Base-by-base conservation (phyloP, 78 protist genomes). In the Pelomyxa schiedti region DNA sequence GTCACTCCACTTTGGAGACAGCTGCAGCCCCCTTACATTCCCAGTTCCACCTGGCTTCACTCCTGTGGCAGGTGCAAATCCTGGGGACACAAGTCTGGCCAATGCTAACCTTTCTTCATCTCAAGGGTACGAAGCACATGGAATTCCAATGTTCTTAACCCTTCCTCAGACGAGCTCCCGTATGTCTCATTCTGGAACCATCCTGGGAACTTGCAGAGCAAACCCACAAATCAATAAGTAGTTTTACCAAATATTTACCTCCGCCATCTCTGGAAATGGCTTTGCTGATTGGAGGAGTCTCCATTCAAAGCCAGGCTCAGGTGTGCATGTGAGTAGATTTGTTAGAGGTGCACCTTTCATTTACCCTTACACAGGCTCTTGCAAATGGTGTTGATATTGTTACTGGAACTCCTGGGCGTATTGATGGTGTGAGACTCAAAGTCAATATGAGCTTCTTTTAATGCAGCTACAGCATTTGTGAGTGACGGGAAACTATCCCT, bases 381-480 rank as follows among this genome's bases (percentile, higher is more conserved):
- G 42, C 30, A 24, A 39, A 26, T 3, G 88, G 88, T 3, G 89
- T 80, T 5, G 94, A 93, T 80, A 75, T 93, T 24, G 88, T 90
- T 6, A 80, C 87, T 36, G 91, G 91, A 4, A 93, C 97, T 58
- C 86, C 93, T 4, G 94, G 92, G 26, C 53, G 84, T 4, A 37
- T 90, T 4, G 66, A 76, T n/a, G n/a, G n/a, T n/a, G n/a, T n/a
- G n/a, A n/a, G n/a, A n/a, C n/a, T n/a, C n/a, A n/a, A n/a, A n/a
- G n/a, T n/a, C n/a, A n/a, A n/a, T n/a, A n/a, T n/a, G n/a, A n/a
- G n/a, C n/a, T n/a, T n/a, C n/a, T n/a, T n/a, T n/a, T n/a, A n/a
- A n/a, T n/a, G n/a, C n/a, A n/a, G n/a, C n/a, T n/a, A n/a, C n/a
- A n/a, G 77, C 74, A 42, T 42, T 92, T 37, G 39, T 88, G 8